A percentile compares a stretch with the other conserved stretches of the same genome.
Conservation (phyloP, 208 protist genomes). For the Trypanosoma lewisi region DNA sequence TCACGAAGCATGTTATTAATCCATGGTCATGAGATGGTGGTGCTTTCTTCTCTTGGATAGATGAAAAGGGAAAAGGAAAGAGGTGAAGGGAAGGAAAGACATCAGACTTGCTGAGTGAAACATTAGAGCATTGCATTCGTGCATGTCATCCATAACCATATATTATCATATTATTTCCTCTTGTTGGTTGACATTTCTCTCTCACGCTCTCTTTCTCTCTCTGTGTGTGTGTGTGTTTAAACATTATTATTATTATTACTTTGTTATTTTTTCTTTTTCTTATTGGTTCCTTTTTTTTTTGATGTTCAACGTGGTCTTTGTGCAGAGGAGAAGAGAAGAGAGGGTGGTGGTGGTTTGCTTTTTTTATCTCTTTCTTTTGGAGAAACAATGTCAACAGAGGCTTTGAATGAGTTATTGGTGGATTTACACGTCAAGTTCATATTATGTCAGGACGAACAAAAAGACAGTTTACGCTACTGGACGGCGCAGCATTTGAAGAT, state of each 20-base stretch:
- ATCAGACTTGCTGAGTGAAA: neutral
- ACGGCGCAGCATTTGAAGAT: constrained; percentile 96
- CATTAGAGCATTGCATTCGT: neutral
- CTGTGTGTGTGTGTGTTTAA: neutral
- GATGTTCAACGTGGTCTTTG: too few species aligned
- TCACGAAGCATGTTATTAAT: constrained; percentile 42
- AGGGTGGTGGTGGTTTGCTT: neutral
- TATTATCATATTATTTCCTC: neutral
- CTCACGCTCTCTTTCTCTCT: neutral
- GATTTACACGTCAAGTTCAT: constrained; percentile 80
- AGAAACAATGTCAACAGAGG: constrained; percentile 7
- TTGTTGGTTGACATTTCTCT: neutral
- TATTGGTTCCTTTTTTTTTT: neutral
- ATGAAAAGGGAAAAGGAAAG: neutral
- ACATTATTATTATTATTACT: constrained; percentile 4
- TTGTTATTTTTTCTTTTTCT: constrained; percentile 21
- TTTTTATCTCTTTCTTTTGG: neutral
- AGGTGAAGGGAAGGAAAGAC: neutral
- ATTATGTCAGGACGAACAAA: constrained; percentile 61
- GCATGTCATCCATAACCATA: neutral
- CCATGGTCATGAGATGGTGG: constrained; percentile 36
- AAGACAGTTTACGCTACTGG: constrained; percentile 86
- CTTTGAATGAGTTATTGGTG: constrained; percentile 33
- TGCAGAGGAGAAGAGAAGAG: too few species aligned
- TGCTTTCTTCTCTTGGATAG: neutral